These are phyloP conservation scores for Acarospora socialis DNA, from an alignment of 2,329 filamentous ascomycete genomes.

Conservation along the genomic window DNA sequence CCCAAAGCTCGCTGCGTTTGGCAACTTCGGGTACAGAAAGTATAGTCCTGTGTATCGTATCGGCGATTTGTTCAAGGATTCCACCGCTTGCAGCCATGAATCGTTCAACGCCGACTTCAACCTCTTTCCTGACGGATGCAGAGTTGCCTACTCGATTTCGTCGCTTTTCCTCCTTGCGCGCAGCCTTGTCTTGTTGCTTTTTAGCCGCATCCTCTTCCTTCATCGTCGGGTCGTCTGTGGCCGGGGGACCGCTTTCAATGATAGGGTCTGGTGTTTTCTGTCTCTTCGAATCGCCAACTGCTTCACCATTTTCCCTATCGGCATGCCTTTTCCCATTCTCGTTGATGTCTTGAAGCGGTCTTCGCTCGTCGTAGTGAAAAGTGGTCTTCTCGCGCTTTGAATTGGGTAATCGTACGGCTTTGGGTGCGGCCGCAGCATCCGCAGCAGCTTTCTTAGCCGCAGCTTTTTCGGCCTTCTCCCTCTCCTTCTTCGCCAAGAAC, in stretches of 20 bases:
- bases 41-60: slow-evolving; percentile 69
- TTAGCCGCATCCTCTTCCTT: slow-evolving; percentile 2
- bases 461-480: slow-evolving; percentile 44
- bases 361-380: slow-evolving; percentile 48
- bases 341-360: slow-evolving; percentile 39
- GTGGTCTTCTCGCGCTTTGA: slow-evolving; percentile 43
- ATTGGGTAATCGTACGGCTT: slow-evolving; percentile 41
- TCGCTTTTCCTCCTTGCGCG: slow-evolving; percentile 17
- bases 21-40: slow-evolving; percentile 71
- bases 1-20: slow-evolving; percentile 79
- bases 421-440: slow-evolving; percentile 31
- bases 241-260: slow-evolving; percentile 10
- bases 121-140: slow-evolving; percentile 29
- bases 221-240: not conserved
- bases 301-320: slow-evolving; percentile 38
- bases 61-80: slow-evolving; percentile 71
- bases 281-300: slow-evolving; percentile 29
- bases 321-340: slow-evolving; percentile 32
- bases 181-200: slow-evolving; percentile 9
- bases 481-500: slow-evolving; percentile 47
- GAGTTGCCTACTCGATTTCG: slow-evolving; percentile 24
- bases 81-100: slow-evolving; percentile 46
- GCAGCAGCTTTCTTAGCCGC: slow-evolving; percentile 37
- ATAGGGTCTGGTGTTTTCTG: slow-evolving; percentile 16
- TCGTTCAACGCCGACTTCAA: slow-evolving; percentile 48